A percentile compares a stretch with the other conserved stretches of the same genome.
These are phyloP conservation scores for Groenewaldozyma auringiensis DNA, from an alignment of 1,139 yeast genomes.

Conservation along the genomic window DNA sequence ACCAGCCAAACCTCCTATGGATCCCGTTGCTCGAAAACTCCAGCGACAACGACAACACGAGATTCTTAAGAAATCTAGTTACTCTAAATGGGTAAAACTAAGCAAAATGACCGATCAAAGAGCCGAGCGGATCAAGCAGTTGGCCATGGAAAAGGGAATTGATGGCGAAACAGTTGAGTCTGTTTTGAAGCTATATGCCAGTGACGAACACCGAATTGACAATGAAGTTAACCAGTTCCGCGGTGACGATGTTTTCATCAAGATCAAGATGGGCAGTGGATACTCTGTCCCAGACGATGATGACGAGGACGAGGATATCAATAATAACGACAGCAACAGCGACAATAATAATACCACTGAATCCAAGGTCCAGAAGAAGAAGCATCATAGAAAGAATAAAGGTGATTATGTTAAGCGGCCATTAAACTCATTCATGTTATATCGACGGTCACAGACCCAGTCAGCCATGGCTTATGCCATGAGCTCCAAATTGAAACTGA, in stretches of 20 bases:
- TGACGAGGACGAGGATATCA: constrained; percentile 15
- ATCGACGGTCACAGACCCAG: constrained; percentile 39
- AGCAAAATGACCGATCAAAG: constrained; percentile 26
- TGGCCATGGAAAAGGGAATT: constrained; percentile 27
- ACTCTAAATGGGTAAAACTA: constrained; percentile 27
- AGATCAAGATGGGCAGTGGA: constrained; percentile 27
- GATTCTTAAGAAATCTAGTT: constrained; percentile 14
- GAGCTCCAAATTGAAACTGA: constrained; percentile 33
- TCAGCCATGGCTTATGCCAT: constrained; percentile 36
- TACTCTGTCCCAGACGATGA: constrained; percentile 13
- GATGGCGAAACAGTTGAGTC: constrained; percentile 27
- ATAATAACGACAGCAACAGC: constrained; percentile 5
- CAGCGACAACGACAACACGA: constrained; percentile 11
- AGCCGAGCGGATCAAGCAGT: constrained; percentile 21
- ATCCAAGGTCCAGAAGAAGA: constrained; percentile 12
- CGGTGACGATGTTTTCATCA: constrained; percentile 26
- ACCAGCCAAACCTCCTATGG: not conserved
- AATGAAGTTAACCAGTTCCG: constrained; percentile 21
- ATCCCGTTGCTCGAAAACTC: constrained; percentile 1
- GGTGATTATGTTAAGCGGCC: constrained; percentile 40
- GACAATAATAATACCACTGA: constrained; percentile 11
- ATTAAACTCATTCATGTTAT: constrained; percentile 44
- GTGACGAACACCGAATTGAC: constrained; percentile 17
- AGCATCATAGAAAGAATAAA: constrained; percentile 21
- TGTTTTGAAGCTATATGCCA: constrained; percentile 24